Evolutionary conservation across 2,329 filamentous ascomycete species (phyloP), one percentile per base, ranked within the genome.

Genomic region (Paecilomyces sp.): DNA sequence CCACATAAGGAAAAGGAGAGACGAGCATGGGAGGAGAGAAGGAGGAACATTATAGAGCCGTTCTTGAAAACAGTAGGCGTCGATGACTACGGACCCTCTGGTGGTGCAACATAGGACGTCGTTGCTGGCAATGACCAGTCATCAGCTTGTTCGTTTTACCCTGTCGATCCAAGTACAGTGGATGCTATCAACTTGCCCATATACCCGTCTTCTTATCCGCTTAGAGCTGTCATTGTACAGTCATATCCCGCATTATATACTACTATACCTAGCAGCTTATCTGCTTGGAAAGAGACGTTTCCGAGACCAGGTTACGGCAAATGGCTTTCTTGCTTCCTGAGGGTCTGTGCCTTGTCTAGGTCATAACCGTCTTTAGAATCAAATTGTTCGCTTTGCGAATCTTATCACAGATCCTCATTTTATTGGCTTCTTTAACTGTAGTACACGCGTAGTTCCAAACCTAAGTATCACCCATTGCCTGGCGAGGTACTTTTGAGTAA

Each of bases 21-120:
- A 64, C 86, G 80, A 61, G 74, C 77, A 0, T 73, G 80, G 13
- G 85, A 87, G 63, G 89, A 89, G 60, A 83, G 84, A 70, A 88
- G 86, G 77, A 80, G 81, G 59, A 81, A 81, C 9, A 75, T 92
- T 12, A 70, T 95, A 31, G 89, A 92, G 70, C 76, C 91, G 30
- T 95, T 95, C 64, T 69, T 91, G 60, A 78, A 75, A 54, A 72
- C 72, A 56, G 68, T 71, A 56, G 70, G 67, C 1, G 72, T 73
- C 7, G 72, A 75, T 65, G 68, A 68, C 60, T 61, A 64, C 18
- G 72, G 71, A 1, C 68, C 71, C n/a, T 74, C 70, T 5, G 70
- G 72, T 13, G 69, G 71, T 47, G 33, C 12, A 55, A 58, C n/a
- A 25, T 56, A 33, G 60, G 56, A 52, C 18, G 41, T 47, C 41